A percentile compares a stretch with the other conserved stretches of the same genome.
phyloP scores from a whole-genome alignment of 495 filamentous ascomycete species.

The Aspergillus nidulans region DNA sequence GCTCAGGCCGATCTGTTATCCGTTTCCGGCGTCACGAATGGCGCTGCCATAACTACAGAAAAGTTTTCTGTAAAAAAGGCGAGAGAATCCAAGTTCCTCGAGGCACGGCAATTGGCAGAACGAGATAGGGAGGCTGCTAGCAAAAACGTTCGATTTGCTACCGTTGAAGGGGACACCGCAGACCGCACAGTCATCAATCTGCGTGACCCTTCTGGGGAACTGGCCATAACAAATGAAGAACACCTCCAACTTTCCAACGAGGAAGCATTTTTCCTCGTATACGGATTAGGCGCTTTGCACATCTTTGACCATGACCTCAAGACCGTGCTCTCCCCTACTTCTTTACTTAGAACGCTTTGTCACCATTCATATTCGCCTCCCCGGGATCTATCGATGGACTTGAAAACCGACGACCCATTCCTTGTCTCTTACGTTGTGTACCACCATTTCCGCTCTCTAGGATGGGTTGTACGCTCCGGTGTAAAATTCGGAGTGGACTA shows the following conservation, averaged over 20 bases:
- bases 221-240: conserved; percentile 65
- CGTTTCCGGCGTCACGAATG: conserved; percentile 19
- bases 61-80: conserved; percentile 42
- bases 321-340: conserved; percentile 28
- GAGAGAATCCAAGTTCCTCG: conserved; percentile 32
- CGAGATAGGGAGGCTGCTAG: conserved; percentile 28
- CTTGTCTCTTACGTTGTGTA: conserved; percentile 82
- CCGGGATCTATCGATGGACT: conserved; percentile 23
- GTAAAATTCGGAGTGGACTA: conserved; percentile 95
- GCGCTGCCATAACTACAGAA: conserved; percentile 20
- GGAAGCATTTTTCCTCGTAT: conserved; percentile 89
- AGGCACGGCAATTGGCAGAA: conserved; percentile 21
- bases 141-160: conserved; percentile 64
- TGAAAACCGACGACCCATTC: conserved; percentile 74
- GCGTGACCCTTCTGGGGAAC: conserved; percentile 15
- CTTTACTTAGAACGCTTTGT: conserved; percentile 62
- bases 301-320: conserved; percentile 56
- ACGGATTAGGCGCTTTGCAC: conserved; percentile 71
- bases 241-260: conserved; percentile 86
- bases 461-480: conserved; percentile 92
- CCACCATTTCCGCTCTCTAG: conserved; percentile 93
- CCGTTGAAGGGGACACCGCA: conserved; percentile 51
- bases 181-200: conserved; percentile 22
- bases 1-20: conserved; percentile 10
- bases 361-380: conserved; percentile 66